Evolutionary conservation across 345 rosid species (phyloP).

Genomic region (Combretum micranthum): DNA sequence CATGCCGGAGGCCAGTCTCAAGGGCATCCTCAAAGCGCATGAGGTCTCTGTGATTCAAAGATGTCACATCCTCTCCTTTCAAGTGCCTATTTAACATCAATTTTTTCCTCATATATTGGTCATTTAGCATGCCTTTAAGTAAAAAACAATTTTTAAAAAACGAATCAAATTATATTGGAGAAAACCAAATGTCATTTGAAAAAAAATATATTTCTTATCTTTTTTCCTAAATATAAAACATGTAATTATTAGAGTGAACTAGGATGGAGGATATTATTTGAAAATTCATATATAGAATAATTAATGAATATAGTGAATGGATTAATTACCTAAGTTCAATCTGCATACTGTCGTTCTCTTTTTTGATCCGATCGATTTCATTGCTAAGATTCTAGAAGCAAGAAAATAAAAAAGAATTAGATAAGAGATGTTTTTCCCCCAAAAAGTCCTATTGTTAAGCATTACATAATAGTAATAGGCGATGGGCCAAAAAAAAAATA

Average conservation of each 20-base stretch:
- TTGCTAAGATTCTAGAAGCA: slow-evolving; percentile 47
- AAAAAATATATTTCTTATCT: too few species aligned
- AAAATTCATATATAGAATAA: neutral
- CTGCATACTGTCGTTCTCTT: slow-evolving; percentile 80
- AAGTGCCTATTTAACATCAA: slow-evolving; percentile 38
- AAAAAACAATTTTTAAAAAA: too few species aligned
- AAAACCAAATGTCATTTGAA: too few species aligned
- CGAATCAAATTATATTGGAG: too few species aligned
- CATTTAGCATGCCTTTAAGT: too few species aligned
- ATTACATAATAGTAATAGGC: too few species aligned
- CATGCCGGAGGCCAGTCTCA: slow-evolving; percentile 46
- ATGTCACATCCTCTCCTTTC: slow-evolving; percentile 62
- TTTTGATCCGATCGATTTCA: slow-evolving; percentile 78
- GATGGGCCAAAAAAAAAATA: too few species aligned
- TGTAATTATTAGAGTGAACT: too few species aligned
- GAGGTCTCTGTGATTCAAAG: slow-evolving; percentile 51
- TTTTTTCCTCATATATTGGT: too few species aligned
- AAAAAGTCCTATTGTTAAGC: neutral
- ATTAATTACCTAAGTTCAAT: slow-evolving; percentile 57
- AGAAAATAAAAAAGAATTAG: slow-evolving; percentile 4
- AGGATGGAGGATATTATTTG: too few species aligned
- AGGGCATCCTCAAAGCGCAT: slow-evolving; percentile 58
- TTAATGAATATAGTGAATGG: neutral
- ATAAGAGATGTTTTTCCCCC: slow-evolving; percentile 10
- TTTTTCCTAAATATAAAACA: too few species aligned